phyloP scores from a whole-genome alignment of 2,329 filamentous ascomycete species.

The Cladorrhinum sp. region DNA sequence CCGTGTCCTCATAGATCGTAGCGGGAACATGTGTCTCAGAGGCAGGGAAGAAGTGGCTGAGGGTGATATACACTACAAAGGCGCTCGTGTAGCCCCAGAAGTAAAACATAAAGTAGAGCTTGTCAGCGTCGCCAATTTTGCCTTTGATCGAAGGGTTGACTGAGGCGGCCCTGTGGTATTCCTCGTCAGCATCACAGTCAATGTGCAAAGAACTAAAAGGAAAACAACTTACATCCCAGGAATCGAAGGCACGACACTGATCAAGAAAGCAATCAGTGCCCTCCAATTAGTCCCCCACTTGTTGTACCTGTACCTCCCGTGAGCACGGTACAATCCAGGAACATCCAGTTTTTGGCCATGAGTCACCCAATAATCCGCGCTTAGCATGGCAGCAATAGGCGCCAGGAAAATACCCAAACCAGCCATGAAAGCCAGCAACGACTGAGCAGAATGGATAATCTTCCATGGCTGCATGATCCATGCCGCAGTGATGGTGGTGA shows the following conservation, averaged over 20 bases:
- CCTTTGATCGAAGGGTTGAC: conserved; percentile 22
- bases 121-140: conserved; percentile 31
- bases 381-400: conserved; percentile 43
- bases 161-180: conserved; percentile 21
- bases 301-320: conserved; percentile 22
- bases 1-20: conserved; percentile 32
- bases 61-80: conserved; percentile 31
- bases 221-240: conserved; percentile 24
- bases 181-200: background rate
- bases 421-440: conserved; percentile 63
- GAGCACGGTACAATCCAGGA: conserved; percentile 18
- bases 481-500: conserved; percentile 49
- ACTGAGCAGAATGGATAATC: conserved; percentile 56
- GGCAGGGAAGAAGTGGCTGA: conserved; percentile 34
- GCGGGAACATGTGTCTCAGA: conserved; percentile 30
- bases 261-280: conserved; percentile 19
- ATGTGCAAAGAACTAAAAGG: background rate
- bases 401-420: conserved; percentile 59
- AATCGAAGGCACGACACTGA: conserved; percentile 24
- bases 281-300: conserved; percentile 23
- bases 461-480: conserved; percentile 55
- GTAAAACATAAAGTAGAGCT: conserved; percentile 37
- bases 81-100: conserved; percentile 37
- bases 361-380: conserved; percentile 28
- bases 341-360: conserved; percentile 22